Percentiles rank a stretch among this genome's conserved stretches.
phyloP scores from a whole-genome alignment of 257 asterid species.

The Salvia rosmarinus region DNA sequence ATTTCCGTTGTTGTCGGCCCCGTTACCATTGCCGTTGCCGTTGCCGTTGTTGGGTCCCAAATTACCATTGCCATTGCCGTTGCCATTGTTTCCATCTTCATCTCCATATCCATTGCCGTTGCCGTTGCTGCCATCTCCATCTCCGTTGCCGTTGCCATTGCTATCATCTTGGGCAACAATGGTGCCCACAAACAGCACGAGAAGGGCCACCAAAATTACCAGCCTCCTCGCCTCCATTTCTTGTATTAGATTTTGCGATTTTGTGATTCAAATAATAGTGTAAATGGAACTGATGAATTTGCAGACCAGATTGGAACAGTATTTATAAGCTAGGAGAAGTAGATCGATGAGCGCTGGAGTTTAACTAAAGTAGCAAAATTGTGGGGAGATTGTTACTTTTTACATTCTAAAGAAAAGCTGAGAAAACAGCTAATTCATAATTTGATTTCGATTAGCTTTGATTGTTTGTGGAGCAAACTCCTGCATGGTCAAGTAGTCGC shows the following conservation, averaged over 20 bases:
- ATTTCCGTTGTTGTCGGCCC: not conserved
- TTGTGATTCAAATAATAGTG: not conserved
- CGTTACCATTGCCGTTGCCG: constrained; percentile 1
- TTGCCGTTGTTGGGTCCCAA: not conserved
- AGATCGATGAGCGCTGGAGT: not conserved
- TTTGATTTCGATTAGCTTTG: not conserved
- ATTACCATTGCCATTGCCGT: not conserved
- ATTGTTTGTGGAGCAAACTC: not conserved
- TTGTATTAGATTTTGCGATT: too few species aligned
- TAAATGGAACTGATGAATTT: not conserved
- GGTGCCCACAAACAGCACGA: not conserved
- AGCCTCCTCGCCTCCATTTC: not conserved
- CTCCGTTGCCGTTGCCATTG: not conserved
- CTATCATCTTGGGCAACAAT: not conserved
- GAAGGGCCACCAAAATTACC: not conserved
- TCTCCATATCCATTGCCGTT: not conserved
- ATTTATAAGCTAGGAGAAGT: not conserved
- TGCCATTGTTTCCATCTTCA: not conserved
- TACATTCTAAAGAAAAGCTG: not conserved
- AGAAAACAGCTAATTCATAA: not conserved
- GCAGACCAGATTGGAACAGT: not conserved
- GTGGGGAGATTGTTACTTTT: not conserved
- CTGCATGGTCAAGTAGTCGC: not conserved
- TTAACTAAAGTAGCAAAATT: not conserved
- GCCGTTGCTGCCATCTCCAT: not conserved